A percentile compares a stretch with the other conserved stretches of the same genome.
Evolutionary conservation across 2,329 filamentous ascomycete species (phyloP).

Genomic region (Ascochyta rabiei): DNA sequence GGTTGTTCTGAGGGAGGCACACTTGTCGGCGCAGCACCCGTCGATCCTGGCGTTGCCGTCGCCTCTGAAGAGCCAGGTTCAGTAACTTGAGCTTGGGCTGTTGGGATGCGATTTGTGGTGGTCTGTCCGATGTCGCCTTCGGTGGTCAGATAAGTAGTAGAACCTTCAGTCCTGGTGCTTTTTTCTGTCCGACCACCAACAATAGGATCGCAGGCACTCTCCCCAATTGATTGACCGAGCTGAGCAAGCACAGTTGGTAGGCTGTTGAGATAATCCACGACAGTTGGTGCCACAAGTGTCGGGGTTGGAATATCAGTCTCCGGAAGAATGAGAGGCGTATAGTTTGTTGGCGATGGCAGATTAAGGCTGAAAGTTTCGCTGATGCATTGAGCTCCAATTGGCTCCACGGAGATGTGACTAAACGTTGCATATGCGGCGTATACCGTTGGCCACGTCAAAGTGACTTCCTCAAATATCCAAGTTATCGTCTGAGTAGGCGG

Average conservation of each 20-base stretch:
- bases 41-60: constrained; percentile 11
- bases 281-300: constrained; percentile 29
- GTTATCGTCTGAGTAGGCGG: constrained; percentile 27
- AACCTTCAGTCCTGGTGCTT: constrained; percentile 15
- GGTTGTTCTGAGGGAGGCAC: background rate
- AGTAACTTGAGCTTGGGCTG: constrained; percentile 7
- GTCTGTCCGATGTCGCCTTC: constrained; percentile 2
- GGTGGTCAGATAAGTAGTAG: constrained; percentile 13
- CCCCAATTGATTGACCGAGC: constrained; percentile 35
- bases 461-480: constrained; percentile 34
- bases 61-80: constrained; percentile 1
- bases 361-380: constrained; percentile 22
- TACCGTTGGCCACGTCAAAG: constrained; percentile 40
- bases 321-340: constrained; percentile 31
- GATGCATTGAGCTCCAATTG: constrained; percentile 29
- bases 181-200: constrained; percentile 10
- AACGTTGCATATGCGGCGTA: constrained; percentile 43
- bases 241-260: constrained; percentile 38
- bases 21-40: constrained; percentile 9
- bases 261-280: constrained; percentile 40
- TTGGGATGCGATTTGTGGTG: background rate
- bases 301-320: constrained; percentile 29
- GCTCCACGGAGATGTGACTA: constrained; percentile 31
- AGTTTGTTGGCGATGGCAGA: constrained; percentile 37
- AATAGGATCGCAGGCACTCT: constrained; percentile 42